Evolutionary conservation across 192 early-diverging fungal genomes (phyloP).

Genomic region (Linnemannia zychae): DNA sequence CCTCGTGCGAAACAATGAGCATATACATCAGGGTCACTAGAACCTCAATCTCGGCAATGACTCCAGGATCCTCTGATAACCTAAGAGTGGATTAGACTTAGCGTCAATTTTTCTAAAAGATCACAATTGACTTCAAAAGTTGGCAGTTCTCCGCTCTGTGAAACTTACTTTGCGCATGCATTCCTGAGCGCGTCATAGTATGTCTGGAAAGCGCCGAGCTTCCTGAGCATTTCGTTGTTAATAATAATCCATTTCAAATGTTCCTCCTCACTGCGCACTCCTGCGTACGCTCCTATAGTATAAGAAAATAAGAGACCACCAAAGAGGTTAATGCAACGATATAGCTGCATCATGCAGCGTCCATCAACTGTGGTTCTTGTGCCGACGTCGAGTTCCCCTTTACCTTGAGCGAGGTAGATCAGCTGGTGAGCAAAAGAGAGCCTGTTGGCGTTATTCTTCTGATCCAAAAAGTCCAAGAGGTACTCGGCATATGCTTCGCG

Average conservation of each 20-base stretch:
- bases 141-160: neutral
- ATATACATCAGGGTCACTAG: slow-evolving; percentile 76
- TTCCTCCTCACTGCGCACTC: slow-evolving; percentile 50
- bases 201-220: slow-evolving; percentile 69
- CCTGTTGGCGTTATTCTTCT: slow-evolving; percentile 60
- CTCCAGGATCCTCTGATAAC: slow-evolving; percentile 32
- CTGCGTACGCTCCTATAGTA: slow-evolving; percentile 28
- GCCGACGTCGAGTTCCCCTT: too few relatives aligned
- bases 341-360: too few relatives aligned
- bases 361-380: neutral
- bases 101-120: slow-evolving; percentile 17
- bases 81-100: neutral
- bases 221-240: slow-evolving; percentile 70
- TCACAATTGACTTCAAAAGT: neutral
- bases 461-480: slow-evolving; percentile 72
- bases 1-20: slow-evolving; percentile 68
- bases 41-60: slow-evolving; percentile 56
- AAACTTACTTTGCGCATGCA: slow-evolving; percentile 59
- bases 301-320: neutral
- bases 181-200: slow-evolving; percentile 69
- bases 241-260: slow-evolving; percentile 68
- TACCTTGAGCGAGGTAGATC: slow-evolving; percentile 80
- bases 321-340: neutral
- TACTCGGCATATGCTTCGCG: slow-evolving; percentile 61
- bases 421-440: slow-evolving; percentile 67